phyloP scores from a whole-genome alignment of 805 yeast species.

The Isabelozyma rhagii region DNA sequence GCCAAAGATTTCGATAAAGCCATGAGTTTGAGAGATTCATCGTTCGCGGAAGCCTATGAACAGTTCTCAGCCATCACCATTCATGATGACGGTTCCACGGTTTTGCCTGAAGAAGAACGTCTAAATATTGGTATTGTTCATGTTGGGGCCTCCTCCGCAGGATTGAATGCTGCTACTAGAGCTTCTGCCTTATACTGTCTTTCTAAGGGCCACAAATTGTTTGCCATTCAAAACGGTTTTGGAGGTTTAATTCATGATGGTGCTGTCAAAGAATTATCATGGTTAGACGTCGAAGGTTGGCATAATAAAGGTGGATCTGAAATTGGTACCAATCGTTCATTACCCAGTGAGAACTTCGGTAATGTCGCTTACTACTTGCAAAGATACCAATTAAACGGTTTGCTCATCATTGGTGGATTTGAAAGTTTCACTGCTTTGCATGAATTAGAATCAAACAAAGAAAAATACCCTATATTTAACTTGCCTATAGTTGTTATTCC shows the following conservation, averaged over 20 bases:
- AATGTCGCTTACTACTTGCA: slow-evolving; percentile 70
- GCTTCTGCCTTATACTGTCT: slow-evolving; percentile 73
- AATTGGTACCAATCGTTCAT: slow-evolving; percentile 73
- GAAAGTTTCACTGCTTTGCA: slow-evolving; percentile 74
- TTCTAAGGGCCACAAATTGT: slow-evolving; percentile 70
- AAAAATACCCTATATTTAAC: slow-evolving; percentile 64
- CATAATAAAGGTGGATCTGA: slow-evolving; percentile 75
- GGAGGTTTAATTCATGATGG: slow-evolving; percentile 66
- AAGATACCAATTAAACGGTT: slow-evolving; percentile 65
- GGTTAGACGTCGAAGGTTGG: slow-evolving; percentile 76
- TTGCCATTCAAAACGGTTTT: slow-evolving; percentile 74
- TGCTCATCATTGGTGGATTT: slow-evolving; percentile 76
- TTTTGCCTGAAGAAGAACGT: slow-evolving; percentile 49
- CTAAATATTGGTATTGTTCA: slow-evolving; percentile 67
- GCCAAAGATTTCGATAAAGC: slow-evolving; percentile 66
- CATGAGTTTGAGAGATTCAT: slow-evolving; percentile 67
- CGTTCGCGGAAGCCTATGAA: slow-evolving; percentile 60
- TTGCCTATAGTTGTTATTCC: slow-evolving; percentile 79
- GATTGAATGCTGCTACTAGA: slow-evolving; percentile 72
- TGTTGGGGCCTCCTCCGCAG: slow-evolving; percentile 81
- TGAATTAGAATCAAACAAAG: slow-evolving; percentile 59
- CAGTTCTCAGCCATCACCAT: slow-evolving; percentile 57
- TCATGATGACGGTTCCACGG: slow-evolving; percentile 31
- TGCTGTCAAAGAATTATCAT: slow-evolving; percentile 53
- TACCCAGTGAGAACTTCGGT: slow-evolving; percentile 69